These are phyloP conservation scores for Diaporthe aspalathi DNA, from an alignment of 2,329 filamentous ascomycete species.

Conservation along the genomic window DNA sequence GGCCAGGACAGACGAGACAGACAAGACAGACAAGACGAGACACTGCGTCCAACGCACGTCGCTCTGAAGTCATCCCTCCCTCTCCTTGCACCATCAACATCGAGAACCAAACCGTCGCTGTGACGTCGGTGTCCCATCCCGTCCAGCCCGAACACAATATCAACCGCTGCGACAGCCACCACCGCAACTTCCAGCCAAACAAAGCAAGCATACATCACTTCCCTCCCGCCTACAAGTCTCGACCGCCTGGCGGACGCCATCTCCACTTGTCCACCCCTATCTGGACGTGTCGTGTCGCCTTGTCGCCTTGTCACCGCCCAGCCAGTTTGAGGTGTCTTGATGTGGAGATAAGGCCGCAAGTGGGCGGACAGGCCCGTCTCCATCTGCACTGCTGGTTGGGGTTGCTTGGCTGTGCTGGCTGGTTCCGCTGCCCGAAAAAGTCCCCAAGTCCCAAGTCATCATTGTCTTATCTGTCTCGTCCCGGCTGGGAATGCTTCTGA, in stretches of 20 bases:
- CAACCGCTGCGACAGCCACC: background rate
- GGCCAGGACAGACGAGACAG: too few species aligned
- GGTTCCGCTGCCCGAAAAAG: background rate
- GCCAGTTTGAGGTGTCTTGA: background rate
- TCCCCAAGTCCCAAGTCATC: background rate
- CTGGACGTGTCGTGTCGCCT: too few species aligned
- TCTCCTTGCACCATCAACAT: background rate
- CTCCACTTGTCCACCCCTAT: background rate
- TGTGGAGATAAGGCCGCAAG: conserved; percentile 26
- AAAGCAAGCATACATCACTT: background rate
- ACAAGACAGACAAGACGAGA: background rate
- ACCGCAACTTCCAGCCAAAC: background rate
- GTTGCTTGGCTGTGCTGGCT: background rate
- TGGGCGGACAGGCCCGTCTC: background rate
- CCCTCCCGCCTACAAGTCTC: background rate
- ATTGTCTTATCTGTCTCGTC: background rate
- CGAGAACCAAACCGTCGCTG: background rate
- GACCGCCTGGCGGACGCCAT: background rate
- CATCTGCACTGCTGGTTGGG: background rate
- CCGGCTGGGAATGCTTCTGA: background rate
- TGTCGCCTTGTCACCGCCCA: background rate
- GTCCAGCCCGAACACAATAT: background rate
- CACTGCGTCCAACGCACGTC: background rate
- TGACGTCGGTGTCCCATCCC: conserved; percentile 20
- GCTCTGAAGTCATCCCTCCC: conserved; percentile 2